Evolutionary conservation across 305 asterid species (phyloP).

Genomic region (Fraxinus sp.): DNA sequence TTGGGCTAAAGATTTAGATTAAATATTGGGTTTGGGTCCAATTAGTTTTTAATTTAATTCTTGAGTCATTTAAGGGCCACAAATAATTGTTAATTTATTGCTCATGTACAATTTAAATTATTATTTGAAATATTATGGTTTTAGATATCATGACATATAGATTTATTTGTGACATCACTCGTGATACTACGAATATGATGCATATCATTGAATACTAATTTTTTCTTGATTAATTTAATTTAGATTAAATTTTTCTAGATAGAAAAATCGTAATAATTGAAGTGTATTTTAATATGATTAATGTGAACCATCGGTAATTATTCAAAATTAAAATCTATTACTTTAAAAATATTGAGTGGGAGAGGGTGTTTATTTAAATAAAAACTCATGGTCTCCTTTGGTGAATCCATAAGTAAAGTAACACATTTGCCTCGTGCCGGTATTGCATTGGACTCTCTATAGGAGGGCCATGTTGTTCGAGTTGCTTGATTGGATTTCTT

Average conservation of each 20-base stretch:
- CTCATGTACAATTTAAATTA: not conserved
- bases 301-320: not conserved
- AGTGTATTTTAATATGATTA: not conserved
- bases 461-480: not conserved
- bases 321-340: not conserved
- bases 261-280: not conserved
- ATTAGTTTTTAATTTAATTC: not conserved
- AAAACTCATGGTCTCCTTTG: not conserved
- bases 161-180: not conserved
- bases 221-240: not conserved
- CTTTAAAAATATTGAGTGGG: too few relatives aligned
- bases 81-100: not conserved
- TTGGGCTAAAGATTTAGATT: not conserved
- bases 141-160: not conserved
- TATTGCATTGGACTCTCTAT: not conserved
- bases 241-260: too few relatives aligned
- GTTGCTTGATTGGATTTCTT: too few relatives aligned
- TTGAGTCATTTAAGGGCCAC: not conserved
- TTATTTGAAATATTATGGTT: too few relatives aligned
- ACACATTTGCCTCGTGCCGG: not conserved
- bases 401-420: not conserved
- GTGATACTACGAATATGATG: not conserved
- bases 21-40: too few relatives aligned
- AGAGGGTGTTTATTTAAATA: too few relatives aligned
- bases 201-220: not conserved